These are phyloP conservation scores for Ophiostoma tasmaniense DNA, from an alignment of 2,329 filamentous ascomycete genomes.

Conservation along the genomic window DNA sequence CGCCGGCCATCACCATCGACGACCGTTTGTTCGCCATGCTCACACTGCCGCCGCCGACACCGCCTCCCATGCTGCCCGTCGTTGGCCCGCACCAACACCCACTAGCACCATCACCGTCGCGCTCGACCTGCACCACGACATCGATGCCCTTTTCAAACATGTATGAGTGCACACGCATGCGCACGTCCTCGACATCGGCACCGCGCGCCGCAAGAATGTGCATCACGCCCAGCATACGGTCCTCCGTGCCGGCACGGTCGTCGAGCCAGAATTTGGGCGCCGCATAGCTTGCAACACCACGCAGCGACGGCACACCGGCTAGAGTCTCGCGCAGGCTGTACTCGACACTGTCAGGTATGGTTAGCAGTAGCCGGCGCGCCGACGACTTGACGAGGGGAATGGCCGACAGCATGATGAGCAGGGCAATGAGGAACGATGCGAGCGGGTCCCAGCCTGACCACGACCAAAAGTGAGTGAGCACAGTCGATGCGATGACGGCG, in stretches of 20 bases:
- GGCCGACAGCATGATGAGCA: conserved; percentile 87
- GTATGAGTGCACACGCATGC: conserved; percentile 65
- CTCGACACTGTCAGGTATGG: conserved; percentile 75
- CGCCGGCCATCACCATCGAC: conserved; percentile 23
- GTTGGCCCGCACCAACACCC: conserved; percentile 49
- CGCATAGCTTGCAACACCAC: conserved; percentile 77
- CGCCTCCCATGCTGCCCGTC: neutral
- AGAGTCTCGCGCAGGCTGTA: conserved; percentile 82
- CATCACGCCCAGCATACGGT: conserved; percentile 69
- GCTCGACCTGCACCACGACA: conserved; percentile 78
- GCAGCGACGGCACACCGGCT: conserved; percentile 69
- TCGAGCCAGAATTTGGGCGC: conserved; percentile 91
- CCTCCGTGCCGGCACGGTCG: conserved; percentile 51
- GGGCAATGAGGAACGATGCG: conserved; percentile 85
- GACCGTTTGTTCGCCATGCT: conserved; percentile 24
- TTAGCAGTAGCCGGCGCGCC: conserved; percentile 73
- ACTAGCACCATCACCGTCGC: conserved; percentile 50
- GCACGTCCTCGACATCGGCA: conserved; percentile 72
- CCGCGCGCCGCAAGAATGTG: conserved; percentile 69
- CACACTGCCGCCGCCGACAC: neutral
- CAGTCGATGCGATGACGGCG: conserved; percentile 86
- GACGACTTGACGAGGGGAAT: conserved; percentile 80
- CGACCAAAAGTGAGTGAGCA: conserved; percentile 75
- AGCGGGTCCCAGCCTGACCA: conserved; percentile 94
- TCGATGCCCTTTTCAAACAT: conserved; percentile 65